A percentile compares a stretch with the other conserved stretches of the same genome.
phyloP scores from a whole-genome alignment of 225 moss, liverwort and hornwort genomes.

The Anthoceros angustus region DNA sequence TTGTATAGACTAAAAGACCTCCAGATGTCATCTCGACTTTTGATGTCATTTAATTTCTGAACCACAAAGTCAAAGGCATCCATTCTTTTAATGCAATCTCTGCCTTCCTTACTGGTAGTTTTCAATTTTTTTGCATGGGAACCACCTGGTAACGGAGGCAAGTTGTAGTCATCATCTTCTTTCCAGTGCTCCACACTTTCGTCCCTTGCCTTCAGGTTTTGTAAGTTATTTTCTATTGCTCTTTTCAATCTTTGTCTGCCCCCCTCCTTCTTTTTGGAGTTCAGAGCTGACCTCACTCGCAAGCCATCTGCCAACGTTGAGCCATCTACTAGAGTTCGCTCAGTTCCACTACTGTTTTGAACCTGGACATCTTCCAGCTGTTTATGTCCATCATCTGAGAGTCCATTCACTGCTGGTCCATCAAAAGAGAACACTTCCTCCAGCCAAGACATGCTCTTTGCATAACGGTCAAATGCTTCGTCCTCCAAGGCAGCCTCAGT shows the following conservation, averaged over 20 bases:
- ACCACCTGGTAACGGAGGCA: conserved; percentile 10
- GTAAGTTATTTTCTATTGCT: conserved; percentile 39
- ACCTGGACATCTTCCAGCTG: conserved; percentile 26
- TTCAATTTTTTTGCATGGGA: conserved; percentile 62
- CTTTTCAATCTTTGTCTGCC: conserved; percentile 43
- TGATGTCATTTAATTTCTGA: conserved; percentile 53
- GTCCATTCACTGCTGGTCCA: conserved; percentile 30
- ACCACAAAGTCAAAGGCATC: conserved; percentile 62
- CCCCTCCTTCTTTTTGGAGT: conserved; percentile 40
- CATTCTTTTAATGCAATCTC: conserved; percentile 46
- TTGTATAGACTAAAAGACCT: conserved; percentile 58
- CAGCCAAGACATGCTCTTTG: conserved; percentile 50
- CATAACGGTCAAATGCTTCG: conserved; percentile 87
- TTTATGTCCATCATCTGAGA: conserved; percentile 39
- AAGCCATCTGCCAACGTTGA: conserved; percentile 50
- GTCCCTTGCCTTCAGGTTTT: conserved; percentile 39
- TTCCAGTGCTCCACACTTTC: conserved; percentile 29
- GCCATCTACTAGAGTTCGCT: conserved; percentile 19
- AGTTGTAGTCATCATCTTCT: conserved; percentile 45
- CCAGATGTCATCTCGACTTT: conserved; percentile 50
- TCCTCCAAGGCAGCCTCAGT: conserved; percentile 51
- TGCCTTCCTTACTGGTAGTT: conserved; percentile 56
- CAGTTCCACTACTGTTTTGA: conserved; percentile 9
- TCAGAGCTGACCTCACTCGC: conserved; percentile 39
- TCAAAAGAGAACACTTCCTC: conserved; percentile 69